Conservation (phyloP, 768 basidiomycete genomes). For the Pulveroboletus sp. region DNA sequence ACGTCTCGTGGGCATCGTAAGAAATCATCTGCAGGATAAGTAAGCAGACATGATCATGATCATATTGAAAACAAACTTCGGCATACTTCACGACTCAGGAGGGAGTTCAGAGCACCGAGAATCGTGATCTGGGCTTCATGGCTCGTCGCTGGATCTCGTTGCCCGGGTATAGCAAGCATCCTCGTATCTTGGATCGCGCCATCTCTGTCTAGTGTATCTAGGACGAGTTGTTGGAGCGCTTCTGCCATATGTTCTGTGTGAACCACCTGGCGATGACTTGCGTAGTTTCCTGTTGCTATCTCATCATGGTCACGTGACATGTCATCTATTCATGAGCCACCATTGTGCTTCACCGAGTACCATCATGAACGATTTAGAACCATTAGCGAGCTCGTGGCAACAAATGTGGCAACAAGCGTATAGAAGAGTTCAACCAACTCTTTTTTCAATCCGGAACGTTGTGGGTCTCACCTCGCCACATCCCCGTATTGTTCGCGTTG, state of each 20-base stretch:
- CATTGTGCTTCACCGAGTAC: background rate
- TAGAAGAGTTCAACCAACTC: conserved; percentile 51
- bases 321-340: no score
- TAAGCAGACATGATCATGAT: conserved; percentile 9
- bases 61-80: conserved; percentile 1
- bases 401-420: conserved; percentile 59
- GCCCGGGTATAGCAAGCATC: conserved; percentile 59
- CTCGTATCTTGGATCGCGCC: conserved; percentile 65
- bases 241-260: conserved; percentile 54
- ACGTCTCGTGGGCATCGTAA: conserved; percentile 73
- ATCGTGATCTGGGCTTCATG: conserved; percentile 80
- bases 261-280: conserved; percentile 2
- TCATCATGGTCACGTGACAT: conserved; percentile 16
- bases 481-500: conserved; percentile 69
- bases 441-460: conserved; percentile 44
- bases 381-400: conserved; percentile 19
- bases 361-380: conserved; percentile 12
- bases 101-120: conserved; percentile 88
- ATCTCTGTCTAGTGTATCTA: conserved; percentile 61
- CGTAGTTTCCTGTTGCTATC: conserved; percentile 4
- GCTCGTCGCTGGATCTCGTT: conserved; percentile 49
- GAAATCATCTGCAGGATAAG: conserved; percentile 63
- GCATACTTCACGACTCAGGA: conserved; percentile 78
- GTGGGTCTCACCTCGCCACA: conserved; percentile 30
- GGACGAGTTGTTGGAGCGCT: conserved; percentile 70